These are phyloP conservation scores for Tulasnella sp. DNA, from an alignment of 768 basidiomycete species.

Conservation along the genomic window DNA sequence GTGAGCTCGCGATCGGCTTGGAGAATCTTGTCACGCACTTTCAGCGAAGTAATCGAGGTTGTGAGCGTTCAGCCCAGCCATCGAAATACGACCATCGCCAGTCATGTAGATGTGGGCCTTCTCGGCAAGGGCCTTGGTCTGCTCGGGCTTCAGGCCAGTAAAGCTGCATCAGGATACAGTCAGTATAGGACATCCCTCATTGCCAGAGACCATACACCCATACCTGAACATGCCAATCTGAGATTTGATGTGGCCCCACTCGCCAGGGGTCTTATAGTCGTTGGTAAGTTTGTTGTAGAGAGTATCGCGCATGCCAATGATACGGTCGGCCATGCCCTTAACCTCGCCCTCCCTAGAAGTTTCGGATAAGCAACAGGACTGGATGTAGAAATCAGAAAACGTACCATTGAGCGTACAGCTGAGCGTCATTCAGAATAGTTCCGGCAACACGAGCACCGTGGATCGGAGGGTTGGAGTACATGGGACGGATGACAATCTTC, in stretches of 20 bases:
- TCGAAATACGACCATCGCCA: conserved; percentile 84
- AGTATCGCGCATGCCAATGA: conserved; percentile 84
- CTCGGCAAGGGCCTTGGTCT: conserved; percentile 73
- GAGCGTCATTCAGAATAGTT: conserved; percentile 63
- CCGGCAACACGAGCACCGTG: conserved; percentile 82
- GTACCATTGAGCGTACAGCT: conserved; percentile 68
- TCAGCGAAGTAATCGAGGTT: conserved; percentile 90
- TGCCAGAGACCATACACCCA: no score
- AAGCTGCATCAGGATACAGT: conserved; percentile 39
- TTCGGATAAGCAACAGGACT: not conserved
- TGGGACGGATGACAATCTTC: conserved; percentile 88
- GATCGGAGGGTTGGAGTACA: conserved; percentile 96
- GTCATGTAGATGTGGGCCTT: conserved; percentile 93
- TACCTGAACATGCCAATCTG: conserved; percentile 99
- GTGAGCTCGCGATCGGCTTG: not conserved
- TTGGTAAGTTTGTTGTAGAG: conserved; percentile 67
- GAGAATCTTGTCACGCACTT: conserved; percentile 34
- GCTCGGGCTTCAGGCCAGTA: conserved; percentile 69
- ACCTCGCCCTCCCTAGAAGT: conserved; percentile 65
- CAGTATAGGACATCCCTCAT: no score
- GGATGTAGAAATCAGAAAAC: conserved; percentile 8
- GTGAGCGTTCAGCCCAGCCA: conserved; percentile 75
- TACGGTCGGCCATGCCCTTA: conserved; percentile 90
- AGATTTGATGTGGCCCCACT: conserved; percentile 89
- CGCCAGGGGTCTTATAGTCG: conserved; percentile 79